Evolutionary conservation across 805 yeast species (phyloP).

Genomic region (Jamesozyma jinghongensis): DNA sequence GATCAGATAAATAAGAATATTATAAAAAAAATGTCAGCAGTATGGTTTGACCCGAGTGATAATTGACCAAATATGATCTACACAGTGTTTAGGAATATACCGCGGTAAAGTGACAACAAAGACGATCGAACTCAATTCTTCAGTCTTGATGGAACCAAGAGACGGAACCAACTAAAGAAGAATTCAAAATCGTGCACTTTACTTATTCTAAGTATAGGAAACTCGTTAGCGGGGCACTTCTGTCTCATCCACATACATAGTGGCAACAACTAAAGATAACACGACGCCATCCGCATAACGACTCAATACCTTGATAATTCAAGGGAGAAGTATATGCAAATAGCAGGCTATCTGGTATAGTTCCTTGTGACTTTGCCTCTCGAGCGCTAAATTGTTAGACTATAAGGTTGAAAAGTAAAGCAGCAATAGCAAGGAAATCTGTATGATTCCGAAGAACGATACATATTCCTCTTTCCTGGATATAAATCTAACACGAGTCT

Average conservation of each 20-base stretch:
- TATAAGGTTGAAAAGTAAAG: conserved; percentile 21
- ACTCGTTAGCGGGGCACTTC: conserved; percentile 98
- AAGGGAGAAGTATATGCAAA: conserved; percentile 26
- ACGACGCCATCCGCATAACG: conserved; percentile 14
- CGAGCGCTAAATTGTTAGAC: conserved; percentile 63
- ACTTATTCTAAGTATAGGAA: conserved; percentile 51
- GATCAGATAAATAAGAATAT: conserved; percentile 1
- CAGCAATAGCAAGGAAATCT: conserved; percentile 27
- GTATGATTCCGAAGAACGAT: conserved; percentile 19
- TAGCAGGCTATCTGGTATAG: conserved; percentile 5
- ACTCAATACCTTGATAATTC: conserved; percentile 30
- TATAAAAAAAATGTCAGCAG: conserved; percentile 62
- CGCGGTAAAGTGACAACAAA: conserved; percentile 59
- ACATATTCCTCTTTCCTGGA: conserved; percentile 18
- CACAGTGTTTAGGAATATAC: conserved; percentile 99
- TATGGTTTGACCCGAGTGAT: conserved; percentile 99
- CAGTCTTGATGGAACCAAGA: conserved; percentile 4
- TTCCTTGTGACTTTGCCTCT: conserved; percentile 43
- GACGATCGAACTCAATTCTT: conserved; percentile 53
- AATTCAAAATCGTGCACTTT: conserved; percentile 35
- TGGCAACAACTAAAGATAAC: conserved; percentile 47
- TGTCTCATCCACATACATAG: conserved; percentile 43
- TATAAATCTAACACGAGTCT: conserved; percentile 22
- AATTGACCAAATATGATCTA: conserved; percentile 77
- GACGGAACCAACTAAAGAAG: conserved; percentile 14